Base-by-base conservation (phyloP, 2,329 filamentous ascomycete species). In the Aspergillus pseudoterreus region DNA sequence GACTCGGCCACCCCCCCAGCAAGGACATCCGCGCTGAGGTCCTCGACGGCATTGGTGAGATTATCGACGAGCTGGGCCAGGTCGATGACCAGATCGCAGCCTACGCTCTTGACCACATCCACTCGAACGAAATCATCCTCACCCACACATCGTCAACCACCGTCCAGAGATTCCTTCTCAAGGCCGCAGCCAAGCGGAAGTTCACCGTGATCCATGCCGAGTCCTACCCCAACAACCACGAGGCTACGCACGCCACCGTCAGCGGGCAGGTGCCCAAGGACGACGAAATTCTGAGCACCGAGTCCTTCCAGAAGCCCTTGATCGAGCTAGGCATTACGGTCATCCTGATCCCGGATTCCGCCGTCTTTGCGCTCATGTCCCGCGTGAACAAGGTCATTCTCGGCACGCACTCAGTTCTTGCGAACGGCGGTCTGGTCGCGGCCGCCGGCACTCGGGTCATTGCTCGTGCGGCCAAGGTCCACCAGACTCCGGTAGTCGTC, bases 301-400 rank as follows among this genome's bases (percentile, higher is more conserved):
- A 78, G 69, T 73, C 80, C 44, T 82, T 96, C 71, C 82, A 84
- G 43, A 95, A 94, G 71, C 85, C 90, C 44, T 79, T 97, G 53
- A 84, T 82, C 4, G 82, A 85, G 1, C 83, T 86, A 33, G 92
- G 92, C 22, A 88, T 95, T 50, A 87, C 84, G 1, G 87, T 95
- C 39, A 88, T 96, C 60, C 82, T 89, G 54, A 85, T 97, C 50
- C 85, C 90, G 41, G 92, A 95, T 70, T 87, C 85, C 6, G 88
- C 90, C 9, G 82, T 95, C 49, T 95, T 92, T 75, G 91, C 92
- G 1, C 88, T 97, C 63, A 97, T 99, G 89, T 88, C 92, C 8
- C 85, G 88, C 54, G 90, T 96, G 62, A 95, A 92, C 78, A 96
- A 96, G 75, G 92, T 99, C 55, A 88, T 99, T 45, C 78, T 99